phyloP scores from a whole-genome alignment of 495 filamentous ascomycete species.

The Penicillium psychrofluorescens region DNA sequence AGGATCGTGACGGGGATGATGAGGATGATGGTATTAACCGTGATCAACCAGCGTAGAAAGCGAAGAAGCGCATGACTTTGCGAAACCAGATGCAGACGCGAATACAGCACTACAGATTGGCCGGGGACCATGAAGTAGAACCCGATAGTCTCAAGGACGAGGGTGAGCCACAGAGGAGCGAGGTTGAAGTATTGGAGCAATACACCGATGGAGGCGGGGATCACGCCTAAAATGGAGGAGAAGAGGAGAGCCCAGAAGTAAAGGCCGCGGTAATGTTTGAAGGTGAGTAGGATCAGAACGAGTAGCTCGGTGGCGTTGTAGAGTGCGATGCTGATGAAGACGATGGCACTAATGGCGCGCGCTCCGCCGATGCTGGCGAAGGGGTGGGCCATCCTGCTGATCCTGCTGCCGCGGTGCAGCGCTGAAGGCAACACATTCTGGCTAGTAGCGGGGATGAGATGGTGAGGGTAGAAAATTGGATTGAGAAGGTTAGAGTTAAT shows the following conservation, averaged over 20 bases:
- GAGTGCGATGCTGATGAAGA: constrained; percentile 36
- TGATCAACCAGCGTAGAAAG: constrained; percentile 35
- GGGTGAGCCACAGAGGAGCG: constrained; percentile 18
- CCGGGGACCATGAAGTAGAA: constrained; percentile 44
- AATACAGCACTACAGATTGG: constrained; percentile 44
- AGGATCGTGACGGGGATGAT: constrained; percentile 38
- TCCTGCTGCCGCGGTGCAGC: not conserved
- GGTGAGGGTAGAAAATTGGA: too few relatives aligned
- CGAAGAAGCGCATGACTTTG: constrained; percentile 27
- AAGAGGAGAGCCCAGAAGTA: constrained; percentile 46
- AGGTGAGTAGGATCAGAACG: constrained; percentile 39
- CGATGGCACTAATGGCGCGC: constrained; percentile 21
- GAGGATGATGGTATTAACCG: constrained; percentile 28
- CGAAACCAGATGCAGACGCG: constrained; percentile 39
- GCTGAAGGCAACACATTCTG: too few relatives aligned
- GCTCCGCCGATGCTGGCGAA: too few relatives aligned
- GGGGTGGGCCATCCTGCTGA: not conserved
- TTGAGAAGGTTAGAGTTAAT: too few relatives aligned
- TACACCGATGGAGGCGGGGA: constrained; percentile 39
- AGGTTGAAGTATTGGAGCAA: constrained; percentile 36
- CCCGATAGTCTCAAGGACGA: constrained; percentile 38
- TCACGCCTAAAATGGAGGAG: constrained; percentile 30
- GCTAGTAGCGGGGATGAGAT: too few relatives aligned
- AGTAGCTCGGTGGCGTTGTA: constrained; percentile 42
- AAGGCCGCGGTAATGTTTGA: constrained; percentile 37